phyloP scores from a whole-genome alignment of 192 early-diverging fungal species.

The Linnemannia exigua region DNA sequence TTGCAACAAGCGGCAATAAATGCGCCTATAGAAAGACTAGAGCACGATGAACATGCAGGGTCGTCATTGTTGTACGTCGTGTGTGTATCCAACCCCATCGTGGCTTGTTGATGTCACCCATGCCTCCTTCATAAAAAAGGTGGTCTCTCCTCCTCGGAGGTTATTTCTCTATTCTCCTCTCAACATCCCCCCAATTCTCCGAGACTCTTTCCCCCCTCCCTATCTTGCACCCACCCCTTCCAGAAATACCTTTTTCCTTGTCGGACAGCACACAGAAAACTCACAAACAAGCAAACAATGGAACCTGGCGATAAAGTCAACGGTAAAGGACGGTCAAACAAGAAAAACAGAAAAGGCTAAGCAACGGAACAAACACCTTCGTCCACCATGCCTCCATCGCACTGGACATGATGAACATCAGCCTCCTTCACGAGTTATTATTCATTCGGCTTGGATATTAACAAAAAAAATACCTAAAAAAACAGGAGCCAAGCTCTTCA shows the following conservation, averaged over 20 bases:
- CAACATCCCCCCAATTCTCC: background rate
- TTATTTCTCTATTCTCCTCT: background rate
- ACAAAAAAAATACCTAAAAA: background rate
- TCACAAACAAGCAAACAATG: slow-evolving; percentile 32
- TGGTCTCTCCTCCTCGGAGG: background rate
- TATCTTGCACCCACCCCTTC: slow-evolving; percentile 4
- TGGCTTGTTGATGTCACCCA: background rate
- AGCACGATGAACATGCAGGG: background rate
- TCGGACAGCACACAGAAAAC: slow-evolving; percentile 1
- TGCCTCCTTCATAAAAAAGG: background rate
- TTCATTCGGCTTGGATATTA: background rate
- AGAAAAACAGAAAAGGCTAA: background rate
- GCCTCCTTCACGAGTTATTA: background rate
- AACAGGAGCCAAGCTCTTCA: slow-evolving; percentile 76
- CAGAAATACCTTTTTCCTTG: background rate
- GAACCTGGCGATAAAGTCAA: slow-evolving; percentile 41
- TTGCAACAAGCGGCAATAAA: background rate
- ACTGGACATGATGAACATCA: background rate
- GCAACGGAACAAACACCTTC: background rate
- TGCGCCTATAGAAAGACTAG: background rate
- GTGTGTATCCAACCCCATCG: no score
- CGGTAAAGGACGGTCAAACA: slow-evolving; percentile 22
- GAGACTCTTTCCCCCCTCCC: background rate
- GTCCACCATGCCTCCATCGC: background rate
- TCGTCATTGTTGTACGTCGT: background rate